These are phyloP conservation scores for Talaromyces proteolyticus DNA, from an alignment of 495 filamentous ascomycete species.

Conservation along the genomic window DNA sequence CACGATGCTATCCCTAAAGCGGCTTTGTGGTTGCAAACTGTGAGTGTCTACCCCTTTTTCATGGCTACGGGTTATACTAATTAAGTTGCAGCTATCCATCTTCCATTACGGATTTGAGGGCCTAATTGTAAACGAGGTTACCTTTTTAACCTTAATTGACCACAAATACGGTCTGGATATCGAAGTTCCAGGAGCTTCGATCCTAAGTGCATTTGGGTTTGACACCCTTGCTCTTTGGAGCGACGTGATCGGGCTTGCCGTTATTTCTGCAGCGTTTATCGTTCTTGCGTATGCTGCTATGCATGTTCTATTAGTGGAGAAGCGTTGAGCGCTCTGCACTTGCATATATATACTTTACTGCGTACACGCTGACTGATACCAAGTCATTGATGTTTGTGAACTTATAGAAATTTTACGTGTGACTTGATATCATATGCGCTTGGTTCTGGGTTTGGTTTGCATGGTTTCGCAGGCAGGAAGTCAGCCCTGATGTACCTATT, in stretches of 20 bases:
- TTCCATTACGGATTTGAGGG: slow-evolving; percentile 98
- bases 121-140: slow-evolving; percentile 95
- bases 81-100: slow-evolving; percentile 68
- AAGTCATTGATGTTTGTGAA: too few relatives aligned
- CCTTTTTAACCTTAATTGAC: slow-evolving; percentile 82
- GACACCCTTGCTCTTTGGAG: slow-evolving; percentile 75
- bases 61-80: not conserved
- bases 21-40: slow-evolving; percentile 81
- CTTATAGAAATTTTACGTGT: too few relatives aligned
- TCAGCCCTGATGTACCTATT: too few relatives aligned
- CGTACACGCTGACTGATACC: too few relatives aligned
- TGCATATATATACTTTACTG: slow-evolving; percentile 4
- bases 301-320: slow-evolving; percentile 92
- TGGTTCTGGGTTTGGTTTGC: too few relatives aligned
- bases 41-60: slow-evolving; percentile 29
- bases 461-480: too few relatives aligned
- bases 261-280: slow-evolving; percentile 79
- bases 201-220: slow-evolving; percentile 91
- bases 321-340: slow-evolving; percentile 46
- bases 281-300: slow-evolving; percentile 86
- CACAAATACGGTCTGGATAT: slow-evolving; percentile 95
- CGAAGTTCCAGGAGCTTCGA: slow-evolving; percentile 89
- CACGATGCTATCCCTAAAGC: slow-evolving; percentile 83
- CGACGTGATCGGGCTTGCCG: slow-evolving; percentile 74
- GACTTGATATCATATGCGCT: too few relatives aligned